A percentile compares a stretch with the other conserved stretches of the same genome.
phyloP scores from a whole-genome alignment of 2,329 filamentous ascomycete species.

The Ophiostoma himal-ulmi region DNA sequence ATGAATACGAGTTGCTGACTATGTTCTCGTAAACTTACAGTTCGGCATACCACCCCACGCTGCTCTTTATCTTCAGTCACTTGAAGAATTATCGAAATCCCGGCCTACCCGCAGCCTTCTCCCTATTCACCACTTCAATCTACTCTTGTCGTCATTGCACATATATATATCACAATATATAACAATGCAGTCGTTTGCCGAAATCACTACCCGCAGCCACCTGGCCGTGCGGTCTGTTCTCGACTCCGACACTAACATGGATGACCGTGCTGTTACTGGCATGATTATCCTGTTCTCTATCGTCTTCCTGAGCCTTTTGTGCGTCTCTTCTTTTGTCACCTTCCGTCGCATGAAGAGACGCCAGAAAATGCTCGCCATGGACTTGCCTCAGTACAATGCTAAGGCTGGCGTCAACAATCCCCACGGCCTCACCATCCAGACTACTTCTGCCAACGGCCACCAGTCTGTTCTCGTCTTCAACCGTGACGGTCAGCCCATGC shows the following conservation, averaged over 20 bases:
- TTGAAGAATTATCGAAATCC: not conserved
- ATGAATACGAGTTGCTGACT: constrained; percentile 12
- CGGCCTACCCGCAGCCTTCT: constrained; percentile 6
- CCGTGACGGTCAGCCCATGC: constrained; percentile 68
- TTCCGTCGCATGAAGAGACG: constrained; percentile 59
- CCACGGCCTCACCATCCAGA: constrained; percentile 54
- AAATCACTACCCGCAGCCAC: constrained; percentile 37
- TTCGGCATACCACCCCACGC: constrained; percentile 5
- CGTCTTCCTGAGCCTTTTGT: constrained; percentile 63
- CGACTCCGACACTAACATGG: constrained; percentile 38
- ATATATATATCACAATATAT: constrained; percentile 6
- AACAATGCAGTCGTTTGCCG: constrained; percentile 38
- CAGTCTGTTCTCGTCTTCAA: constrained; percentile 67
- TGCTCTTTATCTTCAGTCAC: not conserved
- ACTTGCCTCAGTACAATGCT: constrained; percentile 60
- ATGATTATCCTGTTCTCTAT: constrained; percentile 75
- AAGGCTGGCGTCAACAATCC: constrained; percentile 47
- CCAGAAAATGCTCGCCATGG: constrained; percentile 44
- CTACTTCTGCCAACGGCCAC: constrained; percentile 43
- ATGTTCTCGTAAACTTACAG: not conserved
- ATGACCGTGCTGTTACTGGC: constrained; percentile 60
- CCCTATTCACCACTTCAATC: not conserved
- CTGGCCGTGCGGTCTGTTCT: constrained; percentile 45
- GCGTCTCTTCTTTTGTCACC: constrained; percentile 63
- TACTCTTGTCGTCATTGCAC: not conserved